Evolutionary conservation across 2,329 filamentous ascomycete genomes (phyloP).

Genomic region (Cephalotrichum gorgonifer): DNA sequence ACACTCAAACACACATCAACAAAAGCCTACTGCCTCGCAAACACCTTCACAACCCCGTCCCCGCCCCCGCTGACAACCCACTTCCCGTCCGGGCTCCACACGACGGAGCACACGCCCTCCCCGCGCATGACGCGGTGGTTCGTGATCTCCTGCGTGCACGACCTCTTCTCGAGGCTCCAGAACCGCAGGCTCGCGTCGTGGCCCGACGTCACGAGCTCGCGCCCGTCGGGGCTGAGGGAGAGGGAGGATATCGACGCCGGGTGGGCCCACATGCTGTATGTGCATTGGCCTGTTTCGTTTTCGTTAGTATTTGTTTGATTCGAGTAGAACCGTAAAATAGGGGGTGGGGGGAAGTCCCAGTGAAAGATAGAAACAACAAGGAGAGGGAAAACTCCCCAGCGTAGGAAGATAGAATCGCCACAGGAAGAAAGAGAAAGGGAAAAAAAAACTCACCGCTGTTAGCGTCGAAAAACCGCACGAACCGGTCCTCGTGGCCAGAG

Average conservation of each 20-base stretch:
- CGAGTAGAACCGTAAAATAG: neutral
- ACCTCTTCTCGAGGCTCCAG: conserved; percentile 93
- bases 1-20: too few species aligned
- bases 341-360: too few species aligned
- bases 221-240: conserved; percentile 83
- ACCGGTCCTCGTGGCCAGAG: conserved; percentile 91
- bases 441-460: conserved; percentile 72
- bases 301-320: conserved; percentile 6
- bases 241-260: conserved; percentile 86
- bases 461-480: conserved; percentile 94
- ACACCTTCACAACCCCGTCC: conserved; percentile 94
- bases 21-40: conserved; percentile 43
- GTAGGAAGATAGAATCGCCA: neutral
- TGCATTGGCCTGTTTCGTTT: conserved; percentile 74
- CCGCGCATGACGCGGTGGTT: conserved; percentile 90
- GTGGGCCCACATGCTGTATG: conserved; percentile 97
- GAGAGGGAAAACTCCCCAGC: neutral
- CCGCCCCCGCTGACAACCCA: conserved; percentile 93
- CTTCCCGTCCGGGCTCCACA: conserved; percentile 90
- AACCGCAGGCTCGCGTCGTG: conserved; percentile 94
- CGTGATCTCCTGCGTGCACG: conserved; percentile 91
- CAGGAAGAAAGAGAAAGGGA: neutral
- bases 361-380: too few species aligned
- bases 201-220: conserved; percentile 88
- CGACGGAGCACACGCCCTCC: conserved; percentile 86